Base-by-base conservation (phyloP, 371 early-diverging fungal species). In the Dichotomocladium elegans region DNA sequence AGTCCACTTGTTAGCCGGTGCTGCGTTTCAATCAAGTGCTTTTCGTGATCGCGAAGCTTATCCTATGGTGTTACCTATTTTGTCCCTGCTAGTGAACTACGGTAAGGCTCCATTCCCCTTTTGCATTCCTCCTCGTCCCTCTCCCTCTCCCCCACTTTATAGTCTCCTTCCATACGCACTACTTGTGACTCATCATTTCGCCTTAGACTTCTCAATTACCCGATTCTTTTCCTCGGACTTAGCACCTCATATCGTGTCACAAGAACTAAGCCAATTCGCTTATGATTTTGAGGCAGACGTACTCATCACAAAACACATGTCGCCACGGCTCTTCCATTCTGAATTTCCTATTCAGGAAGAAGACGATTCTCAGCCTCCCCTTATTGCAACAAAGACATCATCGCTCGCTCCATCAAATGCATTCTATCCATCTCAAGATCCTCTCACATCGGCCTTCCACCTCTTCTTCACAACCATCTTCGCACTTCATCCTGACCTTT, bases 351-450 rank as follows among this genome's bases (percentile, higher is more conserved):
- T 29, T 43, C 48, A 24, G 40, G 55, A 15, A 51, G 53, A 34
- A 30, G n/a, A 37, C 45, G 50, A 42, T 47, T 50, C 28, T 27
- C 47, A 29, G 28, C 58, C 29, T 44, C 22, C 33, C 6, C 26
- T 21, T 21, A 35, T 8, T 29, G 28, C 27, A 27, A 30, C 42
- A n/a, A 48, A 37, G 17, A 41, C 3, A 24, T 34, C 10, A 49
- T 46, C 42, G 28, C 26, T 25, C 29, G 9, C 58, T 41, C n/a
- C n/a, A n/a, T n/a, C n/a, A n/a, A 15, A n/a, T 4, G n/a, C 21
- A n/a, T 70, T 70, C 35, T 68, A 68, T 57, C 75, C 75, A 29
- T 66, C 72, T 7, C 70, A 67, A 47, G 72, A 75, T 24, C 60
- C 70, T 11, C 51, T 65, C 8, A 49, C 70, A 9, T 64, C 72